A percentile compares a stretch with the other conserved stretches of the same genome.
These are phyloP conservation scores for Isoetes engelmannii DNA, from an alignment of 83 land plant genomes.

Conservation along the genomic window DNA sequence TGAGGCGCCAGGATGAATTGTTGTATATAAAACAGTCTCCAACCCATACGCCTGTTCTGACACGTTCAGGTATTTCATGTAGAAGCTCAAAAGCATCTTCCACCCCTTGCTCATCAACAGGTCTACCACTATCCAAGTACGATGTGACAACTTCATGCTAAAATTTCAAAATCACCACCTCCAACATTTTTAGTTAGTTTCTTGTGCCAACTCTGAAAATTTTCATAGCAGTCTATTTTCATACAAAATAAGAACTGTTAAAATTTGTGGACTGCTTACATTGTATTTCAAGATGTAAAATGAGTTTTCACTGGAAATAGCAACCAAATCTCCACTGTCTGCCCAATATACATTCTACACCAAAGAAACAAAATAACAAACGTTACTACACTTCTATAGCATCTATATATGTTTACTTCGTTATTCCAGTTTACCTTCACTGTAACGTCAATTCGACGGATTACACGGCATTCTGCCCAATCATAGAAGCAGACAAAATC, in stretches of 20 bases:
- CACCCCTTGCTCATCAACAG: constrained; percentile 71
- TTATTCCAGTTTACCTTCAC: constrained; percentile 56
- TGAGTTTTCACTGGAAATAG: constrained; percentile 88
- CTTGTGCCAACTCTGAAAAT: neutral
- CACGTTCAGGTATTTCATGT: constrained; percentile 84
- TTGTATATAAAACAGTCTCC: constrained; percentile 98
- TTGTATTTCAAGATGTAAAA: constrained; percentile 95
- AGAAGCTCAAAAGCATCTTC: constrained; percentile 95
- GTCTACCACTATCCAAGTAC: constrained; percentile 68
- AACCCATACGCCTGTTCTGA: constrained; percentile 94
- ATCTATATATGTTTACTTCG: neutral
- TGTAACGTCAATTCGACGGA: constrained; percentile 85
- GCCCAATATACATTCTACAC: constrained; percentile 96
- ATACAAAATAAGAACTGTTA: neutral
- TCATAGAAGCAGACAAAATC: constrained; percentile 98
- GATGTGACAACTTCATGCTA: constrained; percentile 81
- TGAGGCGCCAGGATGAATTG: constrained; percentile 90
- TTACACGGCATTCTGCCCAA: constrained; percentile 93
- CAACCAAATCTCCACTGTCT: constrained; percentile 89
- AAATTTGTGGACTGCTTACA: constrained; percentile 36
- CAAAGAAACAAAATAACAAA: neutral
- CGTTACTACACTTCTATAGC: neutral
- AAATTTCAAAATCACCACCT: constrained; percentile 4
- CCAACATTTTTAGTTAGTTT: neutral
- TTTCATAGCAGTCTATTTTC: neutral